phyloP scores from a whole-genome alignment of 371 early-diverging fungal species.

The Batkoa obscura region DNA sequence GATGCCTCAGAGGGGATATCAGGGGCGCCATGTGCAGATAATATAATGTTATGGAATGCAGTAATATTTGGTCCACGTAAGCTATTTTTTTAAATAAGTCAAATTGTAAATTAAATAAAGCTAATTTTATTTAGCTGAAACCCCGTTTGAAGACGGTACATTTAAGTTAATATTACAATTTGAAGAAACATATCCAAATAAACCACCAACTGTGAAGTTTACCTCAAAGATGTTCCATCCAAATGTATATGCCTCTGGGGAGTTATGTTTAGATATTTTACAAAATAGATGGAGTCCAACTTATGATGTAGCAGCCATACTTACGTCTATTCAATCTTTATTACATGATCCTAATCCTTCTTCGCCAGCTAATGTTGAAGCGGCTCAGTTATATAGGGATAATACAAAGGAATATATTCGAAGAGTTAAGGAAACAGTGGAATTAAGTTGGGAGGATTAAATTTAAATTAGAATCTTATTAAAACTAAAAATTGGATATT shows the following conservation, averaged over 20 bases:
- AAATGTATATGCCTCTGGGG: conserved; percentile 97
- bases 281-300: conserved; percentile 97
- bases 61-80: conserved; percentile 94
- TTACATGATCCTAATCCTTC: conserved; percentile 97
- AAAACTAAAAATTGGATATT: too few relatives aligned
- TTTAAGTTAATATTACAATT: conserved; percentile 93
- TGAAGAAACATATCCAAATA: conserved; percentile 96
- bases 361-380: conserved; percentile 96
- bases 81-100: background rate
- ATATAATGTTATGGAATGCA: conserved; percentile 92
- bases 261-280: conserved; percentile 96
- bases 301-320: conserved; percentile 89
- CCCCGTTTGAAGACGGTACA: conserved; percentile 98
- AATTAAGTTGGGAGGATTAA: conserved; percentile 59
- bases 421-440: conserved; percentile 86
- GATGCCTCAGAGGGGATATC: conserved; percentile 82
- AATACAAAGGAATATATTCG: conserved; percentile 85
- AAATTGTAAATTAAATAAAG: background rate
- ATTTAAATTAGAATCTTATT: background rate
- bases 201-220: conserved; percentile 96
- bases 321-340: conserved; percentile 93
- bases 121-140: conserved; percentile 41
- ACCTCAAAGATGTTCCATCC: conserved; percentile 98
- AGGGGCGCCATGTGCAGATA: conserved; percentile 89
- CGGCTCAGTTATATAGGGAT: conserved; percentile 86